Base-by-base conservation (phyloP, 1,284 basidiomycete species). In the Rhodofomes roseus region DNA sequence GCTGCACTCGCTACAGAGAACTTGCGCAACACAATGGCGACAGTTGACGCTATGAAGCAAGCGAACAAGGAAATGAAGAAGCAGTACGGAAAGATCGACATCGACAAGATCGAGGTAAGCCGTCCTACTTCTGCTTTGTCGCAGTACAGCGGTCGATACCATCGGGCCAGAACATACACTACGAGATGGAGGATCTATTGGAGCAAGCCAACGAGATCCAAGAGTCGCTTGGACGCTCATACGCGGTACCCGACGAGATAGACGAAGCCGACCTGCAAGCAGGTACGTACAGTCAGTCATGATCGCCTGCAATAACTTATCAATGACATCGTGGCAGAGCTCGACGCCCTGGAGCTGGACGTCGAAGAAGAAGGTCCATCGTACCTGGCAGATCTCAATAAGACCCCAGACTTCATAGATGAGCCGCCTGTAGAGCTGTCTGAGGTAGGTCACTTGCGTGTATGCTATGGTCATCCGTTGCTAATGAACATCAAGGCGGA, bases 1-100 rank as follows among this genome's bases (percentile, higher is more conserved):
- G 92, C 96, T 25, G 87, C 92, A 11, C 88, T 99, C 74, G 91
- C 95, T 18, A 98, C 96, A 4, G 97, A 99, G 76, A 99, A 99
- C 75, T 77, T 99, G 66, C 87, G 95, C 63, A 99, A 98, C 72
- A 99, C 97, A 68, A 99, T 99, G 97, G 96, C 95, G n/a, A 99
- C 97, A 0, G 89, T 99, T 23, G 95, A 98, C 69, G 97, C 95
- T 5, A 98, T 99, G 96, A 88, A 95, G 71, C 74, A 84, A n/a
- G 96, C 97, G 20, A 98, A 98, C 79, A 98, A 97, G 78, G 95
- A 98, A 76, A 86, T 99, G 79, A 87, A 86, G 76, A 94, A 91
- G 73, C 96, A 98, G 76, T 99, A 99, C 72, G 96, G 96, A 55
- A 98, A 96, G 77, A 89, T 99, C 64, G 90, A 99, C 73, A 87